Evolutionary conservation across 805 yeast genomes (phyloP), one percentile per base, ranked within the genome.

Genomic region (Clavispora phyllophila): DNA sequence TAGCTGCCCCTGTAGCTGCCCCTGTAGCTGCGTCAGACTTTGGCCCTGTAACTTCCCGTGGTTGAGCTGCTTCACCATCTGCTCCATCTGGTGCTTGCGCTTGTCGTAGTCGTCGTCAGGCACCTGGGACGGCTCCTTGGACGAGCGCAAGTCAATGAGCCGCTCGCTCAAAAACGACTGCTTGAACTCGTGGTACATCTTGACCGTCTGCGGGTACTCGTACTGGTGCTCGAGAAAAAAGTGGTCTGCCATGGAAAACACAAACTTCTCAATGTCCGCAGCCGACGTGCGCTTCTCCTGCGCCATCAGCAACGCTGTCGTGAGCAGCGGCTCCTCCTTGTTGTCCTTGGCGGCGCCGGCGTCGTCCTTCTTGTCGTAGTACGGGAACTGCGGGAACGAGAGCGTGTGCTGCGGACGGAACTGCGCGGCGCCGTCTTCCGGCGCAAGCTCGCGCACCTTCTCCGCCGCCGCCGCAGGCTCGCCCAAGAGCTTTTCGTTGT

Each of bases 131-230:
- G 33, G 19, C 33, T 33, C 36, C 25, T 23, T 22, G n/a, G 37
- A 22, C 37, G 37, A 20, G 8, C 55, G 49, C 15, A 49, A 36
- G 41, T 60, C 64, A n/a, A 65, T 60, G 28, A 69, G 63, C 43
- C 73, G 47, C 51, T 70, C 75, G 41, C 67, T 67, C 40, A 61
- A 57, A 43, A 70, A 70, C 17, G 73, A 60, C 37, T 53, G 58
- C 50, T 70, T 70, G 53, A 70, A 69, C 44, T 70, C 72, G 45
- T 68, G 73, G 51, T 68, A 70, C 10, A 66, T 55, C 51, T 68
- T 67, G 34, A 65, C 52, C 13, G 74, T 68, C 46, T 69, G 72
- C 4, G 75, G 75, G 42, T 66, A 70, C 37, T 67, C 72, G 45
- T 58, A 65, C 42, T 61, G 67, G 50, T 66, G 62, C 34, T 65